These are phyloP conservation scores for Ganoderma boninense DNA, from an alignment of 1,284 basidiomycete species.

Conservation along the genomic window DNA sequence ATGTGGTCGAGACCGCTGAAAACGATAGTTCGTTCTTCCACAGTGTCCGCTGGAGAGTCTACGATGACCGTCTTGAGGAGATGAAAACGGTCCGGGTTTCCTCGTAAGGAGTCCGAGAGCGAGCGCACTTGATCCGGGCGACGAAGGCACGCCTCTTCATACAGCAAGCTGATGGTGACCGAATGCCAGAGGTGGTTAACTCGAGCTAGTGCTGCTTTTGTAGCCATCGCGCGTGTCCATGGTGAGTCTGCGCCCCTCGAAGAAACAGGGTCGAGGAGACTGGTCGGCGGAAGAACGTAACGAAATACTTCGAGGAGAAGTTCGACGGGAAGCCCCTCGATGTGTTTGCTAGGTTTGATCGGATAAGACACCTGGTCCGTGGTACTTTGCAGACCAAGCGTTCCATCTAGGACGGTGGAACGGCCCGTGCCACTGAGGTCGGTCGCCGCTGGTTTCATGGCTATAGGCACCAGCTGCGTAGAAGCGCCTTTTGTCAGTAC, in stretches of 20 bases:
- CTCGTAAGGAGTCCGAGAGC: constrained; percentile 14
- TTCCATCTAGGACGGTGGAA: neutral
- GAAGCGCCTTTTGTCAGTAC: too few relatives aligned
- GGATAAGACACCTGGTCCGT: constrained; percentile 3
- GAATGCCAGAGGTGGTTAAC: constrained; percentile 20
- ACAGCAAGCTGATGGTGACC: constrained; percentile 9
- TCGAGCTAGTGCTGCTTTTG: constrained; percentile 7
- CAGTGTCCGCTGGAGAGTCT: constrained; percentile 18
- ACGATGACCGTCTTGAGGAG: constrained; percentile 20
- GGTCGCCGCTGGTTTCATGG: neutral
- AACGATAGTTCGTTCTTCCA: constrained; percentile 9
- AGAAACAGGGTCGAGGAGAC: constrained; percentile 16
- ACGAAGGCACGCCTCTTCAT: constrained; percentile 22
- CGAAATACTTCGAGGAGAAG: constrained; percentile 21
- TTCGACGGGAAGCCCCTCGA: constrained; percentile 22
- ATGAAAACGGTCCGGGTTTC: constrained; percentile 1
- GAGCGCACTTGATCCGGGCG: constrained; percentile 11
- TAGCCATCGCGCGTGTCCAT: constrained; percentile 8
- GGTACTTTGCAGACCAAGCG: neutral
- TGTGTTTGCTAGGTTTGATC: constrained; percentile 2
- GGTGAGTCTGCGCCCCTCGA: constrained; percentile 11
- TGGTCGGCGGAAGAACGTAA: constrained; percentile 15
- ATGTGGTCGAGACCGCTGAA: constrained; percentile 15
- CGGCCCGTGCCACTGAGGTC: too few relatives aligned
- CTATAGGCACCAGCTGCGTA: too few relatives aligned